Conservation (phyloP, 495 filamentous ascomycete genomes). For the Penicillium antarcticum region DNA sequence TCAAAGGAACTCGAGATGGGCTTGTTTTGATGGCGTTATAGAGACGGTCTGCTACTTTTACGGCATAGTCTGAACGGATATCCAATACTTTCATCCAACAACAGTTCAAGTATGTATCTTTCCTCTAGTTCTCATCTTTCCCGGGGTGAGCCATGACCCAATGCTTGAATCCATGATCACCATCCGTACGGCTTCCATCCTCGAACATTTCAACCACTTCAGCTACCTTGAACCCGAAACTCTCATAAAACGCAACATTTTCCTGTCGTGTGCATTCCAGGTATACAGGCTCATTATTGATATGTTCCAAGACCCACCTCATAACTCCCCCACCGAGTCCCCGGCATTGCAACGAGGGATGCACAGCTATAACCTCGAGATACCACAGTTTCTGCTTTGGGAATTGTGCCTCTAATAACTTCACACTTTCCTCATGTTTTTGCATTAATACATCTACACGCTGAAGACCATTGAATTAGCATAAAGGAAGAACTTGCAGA, state of each 20-base stretch:
- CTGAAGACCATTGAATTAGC: slow-evolving; percentile 5
- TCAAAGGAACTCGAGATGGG: slow-evolving; percentile 27
- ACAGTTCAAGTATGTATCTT: no score
- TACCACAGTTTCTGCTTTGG: slow-evolving; percentile 20
- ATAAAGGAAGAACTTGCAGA: no score
- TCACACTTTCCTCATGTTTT: slow-evolving; percentile 6
- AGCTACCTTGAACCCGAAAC: slow-evolving; percentile 21
- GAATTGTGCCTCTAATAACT: slow-evolving; percentile 8
- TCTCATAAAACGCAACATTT: slow-evolving; percentile 27
- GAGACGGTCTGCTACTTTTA: no score
- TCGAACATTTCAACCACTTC: slow-evolving; percentile 24
- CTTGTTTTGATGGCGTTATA: slow-evolving; percentile 14
- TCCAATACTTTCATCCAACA: no score
- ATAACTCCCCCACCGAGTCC: slow-evolving; percentile 21
- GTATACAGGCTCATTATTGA: slow-evolving; percentile 11
- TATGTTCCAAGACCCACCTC: slow-evolving; percentile 12
- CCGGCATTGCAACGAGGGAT: slow-evolving; percentile 26
- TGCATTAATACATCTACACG: slow-evolving; percentile 15
- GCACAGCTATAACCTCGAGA: slow-evolving; percentile 29
- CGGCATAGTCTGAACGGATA: no score
- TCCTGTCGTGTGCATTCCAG: slow-evolving; percentile 24
- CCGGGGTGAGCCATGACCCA: slow-evolving; percentile 27
- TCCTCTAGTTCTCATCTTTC: not conserved
- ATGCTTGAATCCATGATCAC: slow-evolving; percentile 12
- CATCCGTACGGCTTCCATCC: not conserved